Evolutionary conservation across 495 filamentous ascomycete species (phyloP).

Genomic region (Beverwykella pulmonaria): DNA sequence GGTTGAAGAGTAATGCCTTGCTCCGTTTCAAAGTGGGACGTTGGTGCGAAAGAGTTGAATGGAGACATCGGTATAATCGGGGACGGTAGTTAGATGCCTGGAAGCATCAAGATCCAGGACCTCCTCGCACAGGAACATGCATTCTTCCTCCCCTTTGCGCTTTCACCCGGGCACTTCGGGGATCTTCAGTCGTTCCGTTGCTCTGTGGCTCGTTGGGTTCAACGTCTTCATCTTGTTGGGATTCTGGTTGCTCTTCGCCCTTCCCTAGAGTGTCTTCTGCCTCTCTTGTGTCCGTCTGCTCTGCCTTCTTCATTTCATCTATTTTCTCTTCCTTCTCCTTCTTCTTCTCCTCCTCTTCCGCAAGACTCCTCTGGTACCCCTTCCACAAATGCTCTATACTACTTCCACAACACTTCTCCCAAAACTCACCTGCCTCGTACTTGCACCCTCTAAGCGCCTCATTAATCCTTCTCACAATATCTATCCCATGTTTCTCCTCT

Average conservation of each 20-base stretch:
- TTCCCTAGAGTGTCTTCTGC: not conserved
- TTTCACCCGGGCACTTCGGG: not conserved
- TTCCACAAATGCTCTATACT: constrained; percentile 71
- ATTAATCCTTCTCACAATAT: constrained; percentile 75
- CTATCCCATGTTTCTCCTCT: constrained; percentile 64
- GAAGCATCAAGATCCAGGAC: not conserved
- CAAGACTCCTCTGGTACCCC: constrained; percentile 63
- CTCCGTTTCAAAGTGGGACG: too few relatives aligned
- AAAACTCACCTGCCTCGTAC: constrained; percentile 67
- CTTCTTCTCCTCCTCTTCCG: constrained; percentile 15
- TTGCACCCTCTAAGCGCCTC: constrained; percentile 61
- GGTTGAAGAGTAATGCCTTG: too few relatives aligned
- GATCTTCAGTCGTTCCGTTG: not conserved
- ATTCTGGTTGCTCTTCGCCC: not conserved
- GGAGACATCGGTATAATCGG: not conserved
- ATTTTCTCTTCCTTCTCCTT: constrained; percentile 6
- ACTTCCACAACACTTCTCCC: constrained; percentile 67
- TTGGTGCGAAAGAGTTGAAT: too few relatives aligned
- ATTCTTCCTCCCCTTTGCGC: constrained; percentile 20
- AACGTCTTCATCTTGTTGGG: not conserved
- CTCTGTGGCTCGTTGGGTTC: not conserved
- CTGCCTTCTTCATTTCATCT: not conserved
- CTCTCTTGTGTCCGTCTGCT: not conserved
- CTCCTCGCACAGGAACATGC: constrained; percentile 15
- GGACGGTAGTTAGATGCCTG: not conserved